phyloP scores from a whole-genome alignment of 106 monocot species.

The Phalaenopsis equestris region DNA sequence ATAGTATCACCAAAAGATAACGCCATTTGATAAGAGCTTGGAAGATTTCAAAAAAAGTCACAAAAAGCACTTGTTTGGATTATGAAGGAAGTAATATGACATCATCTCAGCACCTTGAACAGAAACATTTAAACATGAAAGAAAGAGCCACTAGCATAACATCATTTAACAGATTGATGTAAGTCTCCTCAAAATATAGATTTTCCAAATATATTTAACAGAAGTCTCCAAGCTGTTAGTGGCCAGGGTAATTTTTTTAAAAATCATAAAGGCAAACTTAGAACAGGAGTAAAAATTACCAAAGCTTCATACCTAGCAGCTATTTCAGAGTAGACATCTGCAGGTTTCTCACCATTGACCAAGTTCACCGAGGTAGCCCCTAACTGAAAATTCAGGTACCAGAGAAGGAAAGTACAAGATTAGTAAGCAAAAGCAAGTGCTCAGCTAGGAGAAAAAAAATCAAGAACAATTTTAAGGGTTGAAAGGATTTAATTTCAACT shows the following conservation, averaged over 20 bases:
- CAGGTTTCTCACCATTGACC: conserved; percentile 12
- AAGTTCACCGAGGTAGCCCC: conserved; percentile 11
- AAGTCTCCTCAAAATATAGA: not conserved
- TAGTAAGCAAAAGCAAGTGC: not conserved
- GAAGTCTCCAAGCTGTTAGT: not conserved
- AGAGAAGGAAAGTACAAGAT: conserved; percentile 1
- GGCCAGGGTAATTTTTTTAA: not conserved
- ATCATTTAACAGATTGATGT: too few species aligned
- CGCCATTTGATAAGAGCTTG: not conserved
- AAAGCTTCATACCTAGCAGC: conserved; percentile 14
- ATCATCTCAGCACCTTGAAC: not conserved
- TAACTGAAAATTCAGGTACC: conserved; percentile 6
- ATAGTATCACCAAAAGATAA: not conserved
- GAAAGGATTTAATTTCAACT: not conserved
- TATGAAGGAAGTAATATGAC: not conserved
- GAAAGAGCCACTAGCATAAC: too few species aligned
- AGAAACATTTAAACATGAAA: not conserved
- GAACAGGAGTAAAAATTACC: not conserved
- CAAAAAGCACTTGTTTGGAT: not conserved
- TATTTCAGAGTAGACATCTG: conserved; percentile 16
- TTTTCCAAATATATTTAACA: not conserved
- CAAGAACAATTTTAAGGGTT: not conserved
- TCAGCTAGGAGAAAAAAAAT: not conserved
- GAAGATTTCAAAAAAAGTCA: not conserved
- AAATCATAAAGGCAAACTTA: not conserved